Evolutionary conservation across 495 filamentous ascomycete species (phyloP), one percentile per base, ranked within the genome.

Genomic region (Parathielavia appendiculata): DNA sequence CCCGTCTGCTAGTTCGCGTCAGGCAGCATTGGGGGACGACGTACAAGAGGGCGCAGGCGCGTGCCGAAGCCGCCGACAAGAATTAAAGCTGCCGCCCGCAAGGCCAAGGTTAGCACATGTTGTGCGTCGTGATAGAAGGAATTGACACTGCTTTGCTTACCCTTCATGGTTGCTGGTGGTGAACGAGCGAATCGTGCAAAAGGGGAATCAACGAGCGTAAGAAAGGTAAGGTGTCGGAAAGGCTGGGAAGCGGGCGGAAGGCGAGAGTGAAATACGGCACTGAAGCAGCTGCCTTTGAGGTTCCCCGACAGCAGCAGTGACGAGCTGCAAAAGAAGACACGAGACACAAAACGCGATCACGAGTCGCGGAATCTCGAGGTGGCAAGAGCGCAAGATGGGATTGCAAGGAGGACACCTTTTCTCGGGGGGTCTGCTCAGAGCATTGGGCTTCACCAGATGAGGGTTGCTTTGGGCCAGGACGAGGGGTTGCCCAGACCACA

Each of bases 51-150:
- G 72, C 93, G 89, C 64, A 98, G 86, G 75, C 93, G 92, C 75
- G 93, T 98, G 71, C 93, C 93, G 77, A 97, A 98, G 71, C 93
- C 93, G 79, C 93, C 93, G 75, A 98, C 93, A 70, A 98, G 92
- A 86, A 98, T 97, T 70, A 98, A 85, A 75, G 93, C 93, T 98
- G 73, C 65, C 59, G 34, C 51, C 41, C 32, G 23, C 51, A 16
- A 59, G n/a, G 47, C 19, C 36, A 51, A 59, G 30, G 66, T 78
- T 55, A 79, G 75, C 61, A 56, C 32, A 45, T 40, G 23, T 48
- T 19, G 20, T 12, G 10, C 23, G 3, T 1, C 17, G 38, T 10
- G 41, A 6, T 23, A 34, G 14, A 26, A 26, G 32, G 30, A 51
- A 19, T 34, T 23, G 30, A 34, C 17, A 30, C 11, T 39, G 16